These are phyloP conservation scores for Suillus subalutaceus DNA, from an alignment of 768 basidiomycete genomes.

Conservation along the genomic window DNA sequence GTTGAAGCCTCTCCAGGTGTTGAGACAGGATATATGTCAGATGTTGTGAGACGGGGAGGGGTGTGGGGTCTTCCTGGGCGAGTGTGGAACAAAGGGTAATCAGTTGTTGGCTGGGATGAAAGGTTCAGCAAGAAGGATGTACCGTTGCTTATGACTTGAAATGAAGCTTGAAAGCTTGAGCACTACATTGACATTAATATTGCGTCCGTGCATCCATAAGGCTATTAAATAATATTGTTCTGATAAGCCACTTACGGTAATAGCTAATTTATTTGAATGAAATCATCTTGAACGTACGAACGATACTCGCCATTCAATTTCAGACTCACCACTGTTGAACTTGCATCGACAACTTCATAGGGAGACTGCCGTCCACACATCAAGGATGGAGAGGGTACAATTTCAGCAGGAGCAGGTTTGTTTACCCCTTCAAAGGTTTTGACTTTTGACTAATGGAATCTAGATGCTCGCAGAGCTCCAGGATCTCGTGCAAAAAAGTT, in stretches of 20 bases:
- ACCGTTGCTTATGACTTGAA: not conserved
- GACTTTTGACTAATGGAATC: not conserved
- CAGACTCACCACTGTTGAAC: not conserved
- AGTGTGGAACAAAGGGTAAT: constrained; percentile 44
- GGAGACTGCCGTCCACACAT: not conserved
- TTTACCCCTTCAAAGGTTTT: not conserved
- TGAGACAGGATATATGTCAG: constrained; percentile 61
- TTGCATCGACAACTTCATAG: not conserved
- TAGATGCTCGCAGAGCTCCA: constrained; percentile 96
- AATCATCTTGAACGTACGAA: not conserved
- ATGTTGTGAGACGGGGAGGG: constrained; percentile 73
- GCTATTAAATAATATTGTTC: not conserved
- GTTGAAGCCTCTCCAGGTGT: constrained; percentile 42
- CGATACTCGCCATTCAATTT: not conserved
- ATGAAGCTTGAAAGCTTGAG: not conserved
- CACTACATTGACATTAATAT: not conserved
- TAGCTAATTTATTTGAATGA: not conserved
- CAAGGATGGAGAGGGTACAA: constrained; percentile 87
- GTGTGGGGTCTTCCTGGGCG: constrained; percentile 68
- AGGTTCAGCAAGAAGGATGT: not conserved
- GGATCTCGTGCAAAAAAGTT: constrained; percentile 80
- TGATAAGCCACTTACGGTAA: not conserved
- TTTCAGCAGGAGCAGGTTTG: constrained; percentile 89
- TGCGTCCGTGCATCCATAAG: not conserved
- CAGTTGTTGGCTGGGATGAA: not conserved